Conservation (phyloP, 2,329 filamentous ascomycete genomes). For the Penicillium oxalicum region DNA sequence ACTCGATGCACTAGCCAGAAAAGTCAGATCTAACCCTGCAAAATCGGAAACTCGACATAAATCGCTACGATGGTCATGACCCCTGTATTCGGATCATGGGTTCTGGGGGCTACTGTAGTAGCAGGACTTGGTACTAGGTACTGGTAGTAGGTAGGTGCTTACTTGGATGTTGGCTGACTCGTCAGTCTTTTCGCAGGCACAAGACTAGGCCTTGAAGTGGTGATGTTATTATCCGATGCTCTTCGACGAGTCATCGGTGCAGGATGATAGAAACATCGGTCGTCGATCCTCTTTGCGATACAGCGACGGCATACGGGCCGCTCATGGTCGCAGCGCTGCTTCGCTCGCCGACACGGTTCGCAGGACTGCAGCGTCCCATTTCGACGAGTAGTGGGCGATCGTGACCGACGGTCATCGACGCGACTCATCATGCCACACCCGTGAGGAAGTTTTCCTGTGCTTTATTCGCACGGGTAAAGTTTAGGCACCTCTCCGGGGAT, state of each 20-base stretch:
- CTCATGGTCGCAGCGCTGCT: slow-evolving; percentile 33
- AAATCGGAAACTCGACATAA: too few relatives aligned
- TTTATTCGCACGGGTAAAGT: too few relatives aligned
- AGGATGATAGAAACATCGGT: slow-evolving; percentile 35
- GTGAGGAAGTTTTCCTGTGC: too few relatives aligned
- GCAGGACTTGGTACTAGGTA: too few relatives aligned
- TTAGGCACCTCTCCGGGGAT: neutral
- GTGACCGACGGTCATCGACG: slow-evolving; percentile 15
- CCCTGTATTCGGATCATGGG: too few relatives aligned
- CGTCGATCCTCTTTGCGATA: slow-evolving; percentile 23
- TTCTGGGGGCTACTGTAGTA: too few relatives aligned
- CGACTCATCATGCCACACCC: slow-evolving; percentile 11
- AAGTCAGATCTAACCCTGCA: slow-evolving; percentile 1
- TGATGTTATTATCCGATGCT: slow-evolving; percentile 10
- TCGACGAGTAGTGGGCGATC: slow-evolving; percentile 27
- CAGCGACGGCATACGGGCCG: slow-evolving; percentile 32
- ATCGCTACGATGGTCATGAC: too few relatives aligned
- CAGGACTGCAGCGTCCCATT: slow-evolving; percentile 35
- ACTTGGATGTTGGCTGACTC: slow-evolving; percentile 22
- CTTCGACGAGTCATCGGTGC: slow-evolving; percentile 34
- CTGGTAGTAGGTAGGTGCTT: neutral
- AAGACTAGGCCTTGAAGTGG: slow-evolving; percentile 1
- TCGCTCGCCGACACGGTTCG: slow-evolving; percentile 35
- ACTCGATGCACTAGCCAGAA: slow-evolving; percentile 18
- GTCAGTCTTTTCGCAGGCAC: slow-evolving; percentile 13